Percentiles rank a stretch among this genome's conserved stretches.
phyloP scores from a whole-genome alignment of 495 filamentous ascomycete genomes.

The Talaromyces stipitatus region DNA sequence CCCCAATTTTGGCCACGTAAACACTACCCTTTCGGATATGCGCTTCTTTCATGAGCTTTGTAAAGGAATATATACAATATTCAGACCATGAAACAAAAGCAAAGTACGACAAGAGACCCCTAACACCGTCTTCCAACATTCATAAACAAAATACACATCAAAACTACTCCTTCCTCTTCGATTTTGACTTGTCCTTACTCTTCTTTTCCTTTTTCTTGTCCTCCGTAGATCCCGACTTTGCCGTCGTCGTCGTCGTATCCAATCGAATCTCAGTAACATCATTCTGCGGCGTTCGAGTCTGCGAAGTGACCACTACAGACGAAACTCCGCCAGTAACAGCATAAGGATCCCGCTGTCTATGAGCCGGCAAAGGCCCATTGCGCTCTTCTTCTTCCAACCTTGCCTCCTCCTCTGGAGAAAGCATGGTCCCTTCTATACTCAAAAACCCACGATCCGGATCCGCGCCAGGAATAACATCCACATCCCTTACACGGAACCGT shows the following conservation, averaged over 20 bases:
- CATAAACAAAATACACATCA: not conserved
- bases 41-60: not conserved
- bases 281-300: constrained; percentile 14
- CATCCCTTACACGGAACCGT: constrained; percentile 53
- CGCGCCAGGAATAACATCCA: constrained; percentile 51
- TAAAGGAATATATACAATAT: not conserved
- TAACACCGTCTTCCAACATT: not conserved
- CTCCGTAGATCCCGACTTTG: constrained; percentile 14
- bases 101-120: not conserved
- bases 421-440: constrained; percentile 64
- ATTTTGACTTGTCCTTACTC: constrained; percentile 10
- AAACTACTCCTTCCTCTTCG: not conserved
- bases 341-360: constrained; percentile 10
- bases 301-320: constrained; percentile 2
- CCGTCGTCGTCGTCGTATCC: constrained; percentile 10
- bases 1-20: too few relatives aligned
- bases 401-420: constrained; percentile 39
- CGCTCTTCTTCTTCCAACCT: constrained; percentile 30
- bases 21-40: too few relatives aligned
- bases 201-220: constrained; percentile 19
- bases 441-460: constrained; percentile 54
- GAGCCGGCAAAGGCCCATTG: constrained; percentile 16
- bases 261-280: constrained; percentile 8
- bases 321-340: constrained; percentile 14
- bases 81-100: not conserved